Conservation (phyloP, 306 rosid species). For the Medicago lupulina region DNA sequence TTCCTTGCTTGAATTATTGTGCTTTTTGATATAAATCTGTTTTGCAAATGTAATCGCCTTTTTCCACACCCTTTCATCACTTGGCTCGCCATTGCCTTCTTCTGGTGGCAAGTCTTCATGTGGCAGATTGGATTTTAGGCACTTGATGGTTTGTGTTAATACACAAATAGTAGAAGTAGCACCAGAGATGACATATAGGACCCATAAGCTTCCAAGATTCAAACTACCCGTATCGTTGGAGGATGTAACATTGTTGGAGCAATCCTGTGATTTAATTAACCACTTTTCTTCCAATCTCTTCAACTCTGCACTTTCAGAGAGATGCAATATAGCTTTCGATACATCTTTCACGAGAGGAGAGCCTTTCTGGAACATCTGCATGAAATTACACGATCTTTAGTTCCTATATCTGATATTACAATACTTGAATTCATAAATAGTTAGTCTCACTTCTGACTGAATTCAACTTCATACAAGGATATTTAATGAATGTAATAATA, state of each 20-base stretch:
- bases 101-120: slow-evolving; percentile 23
- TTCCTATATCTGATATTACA: background rate
- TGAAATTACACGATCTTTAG: background rate
- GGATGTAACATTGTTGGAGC: slow-evolving; percentile 41
- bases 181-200: slow-evolving; percentile 58
- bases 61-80: slow-evolving; percentile 32
- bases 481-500: too few relatives aligned
- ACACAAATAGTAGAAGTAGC: slow-evolving; percentile 59
- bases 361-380: slow-evolving; percentile 79
- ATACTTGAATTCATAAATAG: background rate
- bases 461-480: too few relatives aligned
- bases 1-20: slow-evolving; percentile 11
- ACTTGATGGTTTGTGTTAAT: slow-evolving; percentile 40
- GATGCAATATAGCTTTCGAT: slow-evolving; percentile 57
- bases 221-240: slow-evolving; percentile 37
- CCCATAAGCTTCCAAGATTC: slow-evolving; percentile 60
- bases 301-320: slow-evolving; percentile 51
- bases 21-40: slow-evolving; percentile 31
- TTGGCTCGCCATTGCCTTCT: slow-evolving; percentile 36
- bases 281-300: slow-evolving; percentile 50
- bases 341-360: slow-evolving; percentile 71
- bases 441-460: too few relatives aligned
- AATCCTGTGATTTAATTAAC: slow-evolving; percentile 39
- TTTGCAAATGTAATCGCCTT: slow-evolving; percentile 25
- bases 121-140: background rate